phyloP scores from a whole-genome alignment of 202 grass and related monocot genomes.

The Elaeis oleifera region DNA sequence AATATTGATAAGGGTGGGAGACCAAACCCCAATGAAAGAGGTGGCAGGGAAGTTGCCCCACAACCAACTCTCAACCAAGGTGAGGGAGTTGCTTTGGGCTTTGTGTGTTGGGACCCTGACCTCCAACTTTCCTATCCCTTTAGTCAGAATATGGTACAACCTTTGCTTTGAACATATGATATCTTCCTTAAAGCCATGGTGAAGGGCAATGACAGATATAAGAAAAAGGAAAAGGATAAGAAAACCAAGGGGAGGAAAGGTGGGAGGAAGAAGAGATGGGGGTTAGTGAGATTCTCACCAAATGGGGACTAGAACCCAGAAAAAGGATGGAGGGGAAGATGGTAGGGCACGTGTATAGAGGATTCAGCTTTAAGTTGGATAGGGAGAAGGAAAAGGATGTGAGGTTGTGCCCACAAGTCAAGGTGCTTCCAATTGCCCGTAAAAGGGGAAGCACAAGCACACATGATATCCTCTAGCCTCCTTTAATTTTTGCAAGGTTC shows the following conservation, averaged over 20 bases:
- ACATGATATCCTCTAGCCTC: not conserved
- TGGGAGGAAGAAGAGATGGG: no score
- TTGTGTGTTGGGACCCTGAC: constrained; percentile 8
- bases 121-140: not conserved
- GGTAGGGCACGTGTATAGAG: not conserved
- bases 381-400: not conserved
- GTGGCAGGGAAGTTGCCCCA: constrained; percentile 16
- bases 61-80: constrained; percentile 3
- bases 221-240: not conserved
- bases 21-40: constrained; percentile 9
- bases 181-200: no score
- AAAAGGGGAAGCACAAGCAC: not conserved
- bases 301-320: not conserved
- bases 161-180: constrained; percentile 3
- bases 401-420: not conserved
- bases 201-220: not conserved
- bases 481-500: not conserved
- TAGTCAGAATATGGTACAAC: not conserved
- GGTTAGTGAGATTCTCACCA: constrained; percentile 15
- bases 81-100: constrained; percentile 1
- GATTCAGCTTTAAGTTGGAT: not conserved
- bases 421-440: not conserved
- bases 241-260: not conserved
- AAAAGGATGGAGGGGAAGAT: constrained; percentile 1
- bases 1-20: constrained; percentile 20